Evolutionary conservation across 73 alveolate genomes (phyloP), one percentile per base, ranked within the genome.

Genomic region (Paramecium octaurelia): DNA sequence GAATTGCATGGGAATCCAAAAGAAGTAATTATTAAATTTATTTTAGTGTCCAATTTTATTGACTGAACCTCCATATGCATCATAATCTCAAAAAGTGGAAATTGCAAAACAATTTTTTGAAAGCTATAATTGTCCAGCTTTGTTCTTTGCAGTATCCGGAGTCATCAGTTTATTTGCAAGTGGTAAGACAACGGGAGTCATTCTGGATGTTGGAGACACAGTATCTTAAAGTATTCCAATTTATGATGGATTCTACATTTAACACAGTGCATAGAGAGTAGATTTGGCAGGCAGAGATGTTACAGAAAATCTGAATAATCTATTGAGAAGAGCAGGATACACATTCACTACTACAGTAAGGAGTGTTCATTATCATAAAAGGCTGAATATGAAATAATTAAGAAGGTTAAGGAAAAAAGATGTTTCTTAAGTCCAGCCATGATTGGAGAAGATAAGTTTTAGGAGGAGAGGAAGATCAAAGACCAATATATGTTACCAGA

Each of bases 221-320:
- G 96, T 96, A 21, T 85, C 97, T 75, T 96, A 95, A 35, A 93
- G 96, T 69, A 92, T 88, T 21, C 99, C 99, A 9, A 94, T 97
- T 42, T 95, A 54, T 85, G 99, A 97, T 75, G 99, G 99, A 80
- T 96, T 89, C 97, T 77, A 96, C 54, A 77, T 97, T 94, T 58
- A 92, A 42, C 96, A 96, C 34, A 97, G 99, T 18, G 92, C 93
- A 76, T 64, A 92, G 59, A 96, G 99, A 95, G 92, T 97, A 14
- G 98, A 97, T 92, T 60, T 96, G 42, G 99, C 99, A 46, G 99
- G 99, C 29, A 95, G 97, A 88, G 99, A 97, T 92, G 96, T 97
- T 14, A 97, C 99, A 42, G 98, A 96, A 68, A 95, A 97, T 93
- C 95, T 97, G 20, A 96, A 94, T 96, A 54, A 64, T 68, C 92